Conservation (phyloP, 768 basidiomycete species). For the Leucocoprinus sp. region DNA sequence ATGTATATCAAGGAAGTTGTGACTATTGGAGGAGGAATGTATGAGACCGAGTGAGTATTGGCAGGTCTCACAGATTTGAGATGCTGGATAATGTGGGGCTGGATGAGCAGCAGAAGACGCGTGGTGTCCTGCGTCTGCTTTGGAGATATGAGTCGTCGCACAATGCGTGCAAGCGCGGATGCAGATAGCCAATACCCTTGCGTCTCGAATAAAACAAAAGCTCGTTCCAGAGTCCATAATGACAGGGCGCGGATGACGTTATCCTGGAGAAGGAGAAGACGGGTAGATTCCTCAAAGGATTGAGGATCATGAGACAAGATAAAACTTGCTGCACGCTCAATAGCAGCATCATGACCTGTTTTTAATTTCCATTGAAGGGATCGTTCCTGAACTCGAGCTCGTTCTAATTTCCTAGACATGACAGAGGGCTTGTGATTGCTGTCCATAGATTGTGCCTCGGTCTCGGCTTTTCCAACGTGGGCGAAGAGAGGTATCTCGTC, state of each 20-base stretch:
- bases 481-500: not conserved
- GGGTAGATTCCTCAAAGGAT: not conserved
- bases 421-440: too few relatives aligned
- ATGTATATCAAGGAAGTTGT: conserved; percentile 34
- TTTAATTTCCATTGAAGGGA: not conserved
- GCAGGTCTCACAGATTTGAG: conserved; percentile 18
- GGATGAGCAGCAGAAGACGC: not conserved
- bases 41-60: conserved; percentile 14
- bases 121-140: not conserved
- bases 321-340: not conserved
- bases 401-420: not conserved
- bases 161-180: not conserved
- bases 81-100: conserved; percentile 6
- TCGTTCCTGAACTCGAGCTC: too few relatives aligned
- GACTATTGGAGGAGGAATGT: conserved; percentile 29
- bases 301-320: not conserved
- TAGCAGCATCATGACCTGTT: not conserved
- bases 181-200: not conserved
- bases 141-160: conserved; percentile 1
- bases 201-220: not conserved
- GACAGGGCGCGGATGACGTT: conserved; percentile 4
- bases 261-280: conserved; percentile 1
- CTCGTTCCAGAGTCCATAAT: not conserved
- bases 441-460: not conserved
- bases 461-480: not conserved